Percentiles rank a stretch among this genome's conserved stretches.
Conservation (phyloP, 305 asterid species). For the Caryopteris hybrid region DNA sequence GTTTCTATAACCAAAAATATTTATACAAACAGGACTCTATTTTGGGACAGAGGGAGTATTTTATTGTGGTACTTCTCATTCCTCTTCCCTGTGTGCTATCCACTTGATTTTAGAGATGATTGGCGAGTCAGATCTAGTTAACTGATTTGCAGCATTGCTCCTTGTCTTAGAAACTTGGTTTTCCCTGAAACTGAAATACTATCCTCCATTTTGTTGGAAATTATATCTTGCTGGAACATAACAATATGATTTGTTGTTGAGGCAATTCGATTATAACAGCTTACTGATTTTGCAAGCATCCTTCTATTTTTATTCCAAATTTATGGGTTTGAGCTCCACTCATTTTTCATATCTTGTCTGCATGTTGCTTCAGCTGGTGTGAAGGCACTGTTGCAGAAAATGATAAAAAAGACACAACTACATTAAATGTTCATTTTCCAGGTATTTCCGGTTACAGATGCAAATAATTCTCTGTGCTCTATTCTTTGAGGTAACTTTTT, state of each 20-base stretch:
- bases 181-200: not conserved
- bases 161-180: not conserved
- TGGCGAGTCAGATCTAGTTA: not conserved
- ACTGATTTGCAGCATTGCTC: not conserved
- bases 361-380: conserved; percentile 57
- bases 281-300: not conserved
- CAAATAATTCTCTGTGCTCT: not conserved
- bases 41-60: not conserved
- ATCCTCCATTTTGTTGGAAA: not conserved
- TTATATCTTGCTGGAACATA: not conserved
- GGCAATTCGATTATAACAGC: not conserved
- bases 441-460: conserved; percentile 36
- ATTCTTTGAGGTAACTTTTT: conserved; percentile 14
- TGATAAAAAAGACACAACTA: conserved; percentile 48
- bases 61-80: not conserved
- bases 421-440: conserved; percentile 52
- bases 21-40: no score
- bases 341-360: conserved; percentile 12
- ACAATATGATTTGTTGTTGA: not conserved
- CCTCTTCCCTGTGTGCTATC: not conserved
- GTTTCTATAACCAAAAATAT: no score
- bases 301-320: not conserved
- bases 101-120: not conserved
- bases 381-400: conserved; percentile 70
- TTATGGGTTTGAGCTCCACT: conserved; percentile 5